Percentiles rank a stretch among this genome's conserved stretches.
These are phyloP conservation scores for Aspergillus nidulans DNA, from an alignment of 495 filamentous ascomycete genomes.

Conservation along the genomic window DNA sequence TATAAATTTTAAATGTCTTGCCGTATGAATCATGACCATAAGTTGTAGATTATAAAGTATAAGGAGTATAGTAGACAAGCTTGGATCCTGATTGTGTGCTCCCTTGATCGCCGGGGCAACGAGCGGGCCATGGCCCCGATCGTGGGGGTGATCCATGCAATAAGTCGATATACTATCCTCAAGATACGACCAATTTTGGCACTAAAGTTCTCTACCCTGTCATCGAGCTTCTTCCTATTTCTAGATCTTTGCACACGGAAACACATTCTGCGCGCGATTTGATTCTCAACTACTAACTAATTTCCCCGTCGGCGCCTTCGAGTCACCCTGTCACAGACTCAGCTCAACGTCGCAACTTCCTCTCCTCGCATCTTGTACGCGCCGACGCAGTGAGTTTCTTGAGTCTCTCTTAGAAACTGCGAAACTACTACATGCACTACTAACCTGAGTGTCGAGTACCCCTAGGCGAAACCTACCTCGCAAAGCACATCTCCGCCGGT, in stretches of 20 bases:
- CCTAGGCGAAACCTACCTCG: constrained; percentile 14
- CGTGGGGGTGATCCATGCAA: constrained; percentile 14
- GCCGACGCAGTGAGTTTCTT: constrained; percentile 9
- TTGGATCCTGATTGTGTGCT: neutral
- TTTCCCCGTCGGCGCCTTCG: neutral
- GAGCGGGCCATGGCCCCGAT: constrained; percentile 17
- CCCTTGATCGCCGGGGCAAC: constrained; percentile 10
- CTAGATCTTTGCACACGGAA: neutral
- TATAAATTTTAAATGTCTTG: constrained; percentile 22
- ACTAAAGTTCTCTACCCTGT: neutral
- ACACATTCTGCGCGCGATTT: neutral
- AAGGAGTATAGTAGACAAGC: neutral
- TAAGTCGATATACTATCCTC: neutral
- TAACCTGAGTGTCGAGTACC: constrained; percentile 13
- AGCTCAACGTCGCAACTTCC: neutral
- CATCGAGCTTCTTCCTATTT: neutral
- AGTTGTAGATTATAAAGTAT: constrained; percentile 2
- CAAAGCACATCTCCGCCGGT: neutral
- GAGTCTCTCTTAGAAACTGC: neutral
- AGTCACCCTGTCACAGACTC: neutral
- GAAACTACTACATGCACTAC: neutral
- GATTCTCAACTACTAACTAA: neutral
- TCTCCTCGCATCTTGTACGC: neutral
- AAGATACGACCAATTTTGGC: neutral
- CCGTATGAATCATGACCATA: neutral